Base-by-base conservation (phyloP, 352 stramenopile genomes). In the Globisporangium carolinianum region DNA sequence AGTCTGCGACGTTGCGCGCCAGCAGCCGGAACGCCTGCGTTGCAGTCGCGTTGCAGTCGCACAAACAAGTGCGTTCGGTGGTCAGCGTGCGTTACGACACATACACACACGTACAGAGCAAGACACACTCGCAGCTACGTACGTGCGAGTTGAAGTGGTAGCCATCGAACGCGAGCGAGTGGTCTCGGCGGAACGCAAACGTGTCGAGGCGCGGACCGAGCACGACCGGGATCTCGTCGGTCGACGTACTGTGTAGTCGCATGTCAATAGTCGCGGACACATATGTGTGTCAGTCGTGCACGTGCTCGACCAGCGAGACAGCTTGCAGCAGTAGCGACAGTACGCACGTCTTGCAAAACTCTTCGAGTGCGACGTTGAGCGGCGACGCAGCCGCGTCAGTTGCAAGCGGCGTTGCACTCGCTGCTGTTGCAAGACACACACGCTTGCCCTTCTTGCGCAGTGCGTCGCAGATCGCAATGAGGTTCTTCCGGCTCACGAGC, bases 81-180 rank as follows among this genome's bases (percentile, higher is more conserved):
- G 24, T 32, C 24, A 32, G 2, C 3, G 24, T 32, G 18, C 53
- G 6, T 24, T 18, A 18, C 24, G 36, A 46, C n/a, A 43, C 4
- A 41, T 37, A 53, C 24, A 11, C 3, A 51, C 9, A n/a, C 17
- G 24, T n/a, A 11, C 1, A 57, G 37, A 50, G 32, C 17, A 3
- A 39, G n/a, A 54, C 14, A 7, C 49, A 17, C 8, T 9, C 37
- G 10, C 5, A 11, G 2, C 12, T 10, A 68, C 72, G 51, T 82
- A 91, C 82, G 52, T 71, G 85, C 32, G 80, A 89, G 65, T 91
- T 92, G 68, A 91, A 88, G 59, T 90, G 82, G 66, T 80, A 91
- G 39, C 76, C 71, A 62, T 94, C 84, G 66, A 76, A 91, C 37
- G 67, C 67, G 38, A 87, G 71, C 5, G 73, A 67, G 17, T 63